These are phyloP conservation scores for Pseudogymnoascus sp. DNA, from an alignment of 2,329 filamentous ascomycete species.

Conservation along the genomic window DNA sequence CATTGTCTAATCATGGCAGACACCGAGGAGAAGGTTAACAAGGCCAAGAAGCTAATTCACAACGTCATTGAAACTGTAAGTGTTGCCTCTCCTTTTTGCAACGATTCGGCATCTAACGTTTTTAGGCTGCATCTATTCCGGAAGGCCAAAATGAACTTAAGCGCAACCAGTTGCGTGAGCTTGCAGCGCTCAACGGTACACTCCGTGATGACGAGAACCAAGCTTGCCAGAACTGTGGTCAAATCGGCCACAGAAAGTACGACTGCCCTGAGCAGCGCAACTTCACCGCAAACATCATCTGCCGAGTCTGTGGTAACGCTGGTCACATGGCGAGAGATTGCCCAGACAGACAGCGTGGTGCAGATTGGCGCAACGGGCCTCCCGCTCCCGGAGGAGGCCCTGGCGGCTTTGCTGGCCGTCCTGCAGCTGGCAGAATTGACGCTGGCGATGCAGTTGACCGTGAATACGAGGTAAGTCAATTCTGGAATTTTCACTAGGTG, in stretches of 20 bases:
- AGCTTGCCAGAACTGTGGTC: slow-evolving; percentile 97
- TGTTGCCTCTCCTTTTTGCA: slow-evolving; percentile 21
- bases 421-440: slow-evolving; percentile 57
- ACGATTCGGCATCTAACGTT: slow-evolving; percentile 25
- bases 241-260: slow-evolving; percentile 98
- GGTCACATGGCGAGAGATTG: slow-evolving; percentile 98
- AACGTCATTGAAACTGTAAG: slow-evolving; percentile 97
- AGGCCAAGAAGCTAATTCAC: slow-evolving; percentile 96
- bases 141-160: slow-evolving; percentile 99
- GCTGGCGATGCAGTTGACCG: slow-evolving; percentile 79
- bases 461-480: slow-evolving; percentile 75
- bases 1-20: slow-evolving; percentile 99
- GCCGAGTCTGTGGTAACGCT: slow-evolving; percentile 93
- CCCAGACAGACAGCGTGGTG: slow-evolving; percentile 81
- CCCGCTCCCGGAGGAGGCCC: slow-evolving; percentile 42
- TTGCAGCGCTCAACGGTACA: slow-evolving; percentile 96
- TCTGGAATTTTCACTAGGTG: not conserved
- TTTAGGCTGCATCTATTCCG: slow-evolving; percentile 89
- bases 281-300: slow-evolving; percentile 98
- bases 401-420: slow-evolving; percentile 37
- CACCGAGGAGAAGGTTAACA: slow-evolving; percentile 98
- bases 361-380: slow-evolving; percentile 81
- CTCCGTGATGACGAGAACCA: slow-evolving; percentile 98
- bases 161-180: slow-evolving; percentile 94
- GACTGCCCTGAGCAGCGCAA: slow-evolving; percentile 97